phyloP scores from a whole-genome alignment of 306 rosid genomes.

The Betula pendula region DNA sequence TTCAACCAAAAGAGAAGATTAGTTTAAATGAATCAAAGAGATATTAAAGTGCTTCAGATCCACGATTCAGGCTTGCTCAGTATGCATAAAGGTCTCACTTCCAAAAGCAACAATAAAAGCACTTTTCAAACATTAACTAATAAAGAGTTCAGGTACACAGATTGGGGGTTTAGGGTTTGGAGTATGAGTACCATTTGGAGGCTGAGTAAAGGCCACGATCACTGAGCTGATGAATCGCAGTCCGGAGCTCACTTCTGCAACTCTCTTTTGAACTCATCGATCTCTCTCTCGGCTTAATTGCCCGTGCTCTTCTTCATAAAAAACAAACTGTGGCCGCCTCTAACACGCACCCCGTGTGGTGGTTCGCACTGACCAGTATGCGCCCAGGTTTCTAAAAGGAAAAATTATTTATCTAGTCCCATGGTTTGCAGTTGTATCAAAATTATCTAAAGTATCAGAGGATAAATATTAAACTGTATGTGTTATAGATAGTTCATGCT shows the following conservation, averaged over 20 bases:
- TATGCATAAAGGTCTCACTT: background rate
- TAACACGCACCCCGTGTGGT: slow-evolving; percentile 23
- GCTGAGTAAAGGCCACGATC: slow-evolving; percentile 83
- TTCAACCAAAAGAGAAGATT: background rate
- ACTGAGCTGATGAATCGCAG: slow-evolving; percentile 81
- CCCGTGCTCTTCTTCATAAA: slow-evolving; percentile 3
- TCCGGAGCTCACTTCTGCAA: slow-evolving; percentile 83
- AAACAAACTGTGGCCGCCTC: slow-evolving; percentile 15
- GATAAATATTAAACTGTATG: background rate
- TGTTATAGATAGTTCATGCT: background rate
- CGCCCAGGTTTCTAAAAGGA: background rate
- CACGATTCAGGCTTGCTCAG: background rate
- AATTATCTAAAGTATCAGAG: no score
- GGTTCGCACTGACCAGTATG: background rate
- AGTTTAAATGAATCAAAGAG: background rate
- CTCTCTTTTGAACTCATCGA: slow-evolving; percentile 76
- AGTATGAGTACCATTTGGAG: slow-evolving; percentile 71
- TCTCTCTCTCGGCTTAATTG: slow-evolving; percentile 4
- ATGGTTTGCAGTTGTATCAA: no score
- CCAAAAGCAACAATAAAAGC: background rate
- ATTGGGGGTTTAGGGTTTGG: background rate
- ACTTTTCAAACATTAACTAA: background rate
- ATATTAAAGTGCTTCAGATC: background rate
- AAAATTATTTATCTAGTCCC: background rate
- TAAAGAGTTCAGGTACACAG: background rate